Percentiles rank a stretch among this genome's conserved stretches.
phyloP scores from a whole-genome alignment of 2,329 filamentous ascomycete genomes.

The Aurifilum marmelostoma region DNA sequence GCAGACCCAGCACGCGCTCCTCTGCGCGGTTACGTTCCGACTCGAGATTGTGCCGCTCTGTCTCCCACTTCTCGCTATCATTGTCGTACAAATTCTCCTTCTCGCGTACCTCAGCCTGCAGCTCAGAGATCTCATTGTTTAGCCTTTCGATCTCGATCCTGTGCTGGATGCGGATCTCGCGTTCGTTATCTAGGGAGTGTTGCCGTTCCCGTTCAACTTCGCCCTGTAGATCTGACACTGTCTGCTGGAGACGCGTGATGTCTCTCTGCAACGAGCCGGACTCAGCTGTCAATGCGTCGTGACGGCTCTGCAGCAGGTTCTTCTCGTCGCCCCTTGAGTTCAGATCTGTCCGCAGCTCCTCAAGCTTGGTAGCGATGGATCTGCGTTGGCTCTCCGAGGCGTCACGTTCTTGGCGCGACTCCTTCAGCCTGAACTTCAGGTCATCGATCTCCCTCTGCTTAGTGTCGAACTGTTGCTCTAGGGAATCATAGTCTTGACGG shows the following conservation, averaged over 20 bases:
- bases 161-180: conserved; percentile 59
- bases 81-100: conserved; percentile 72
- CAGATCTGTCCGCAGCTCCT: conserved; percentile 62
- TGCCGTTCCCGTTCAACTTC: conserved; percentile 58
- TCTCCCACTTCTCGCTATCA: conserved; percentile 74
- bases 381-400: conserved; percentile 41
- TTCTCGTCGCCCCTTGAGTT: conserved; percentile 66
- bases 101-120: conserved; percentile 68
- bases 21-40: conserved; percentile 68
- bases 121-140: conserved; percentile 61
- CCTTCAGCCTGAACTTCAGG: conserved; percentile 49
- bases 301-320: conserved; percentile 67
- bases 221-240: conserved; percentile 52
- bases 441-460: conserved; percentile 51
- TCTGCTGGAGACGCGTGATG: conserved; percentile 53
- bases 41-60: conserved; percentile 65
- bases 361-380: conserved; percentile 53
- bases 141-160: conserved; percentile 58
- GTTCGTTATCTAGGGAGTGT: conserved; percentile 62
- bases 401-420: conserved; percentile 48
- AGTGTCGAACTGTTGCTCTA: conserved; percentile 55
- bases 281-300: conserved; percentile 69
- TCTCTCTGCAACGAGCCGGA: conserved; percentile 69
- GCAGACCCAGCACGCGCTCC: conserved; percentile 67
- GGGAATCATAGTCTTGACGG: conserved; percentile 50